Evolutionary conservation across 2,329 filamentous ascomycete genomes (phyloP), one percentile per base, ranked within the genome.

Genomic region (Aspergillus glaucus): DNA sequence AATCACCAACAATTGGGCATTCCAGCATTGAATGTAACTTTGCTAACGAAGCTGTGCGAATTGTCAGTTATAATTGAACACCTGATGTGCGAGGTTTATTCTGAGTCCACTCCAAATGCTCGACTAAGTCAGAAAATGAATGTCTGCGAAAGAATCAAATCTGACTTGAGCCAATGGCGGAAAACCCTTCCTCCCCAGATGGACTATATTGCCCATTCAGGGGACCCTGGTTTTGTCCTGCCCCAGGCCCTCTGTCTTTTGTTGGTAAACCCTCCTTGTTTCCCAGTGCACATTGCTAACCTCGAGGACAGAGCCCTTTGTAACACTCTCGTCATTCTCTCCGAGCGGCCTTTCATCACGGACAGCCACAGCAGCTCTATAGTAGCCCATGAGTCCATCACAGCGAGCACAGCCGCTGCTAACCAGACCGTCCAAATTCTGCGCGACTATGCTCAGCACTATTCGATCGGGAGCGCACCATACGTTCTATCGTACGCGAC

Each of bases 401-500:
- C 62, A 58, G 44, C 60, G 53, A 60, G 70, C 59, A 60, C 66
- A 54, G 14, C 52, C 55, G 52, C 69, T 54, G 64, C 68, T 15
- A 62, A 63, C 10, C 61, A 63, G 44, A 69, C 71, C 34, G 63
- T 69, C 15, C 62, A 68, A 50, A 61, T 69, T 8, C 56, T 67
- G 1, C 48, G 50, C 12, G 58, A 62, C 15, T 75, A 73, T 45
- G 63, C 66, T 17, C 61, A 64, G n/a, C 62, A 65, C 0, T 73
- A 74, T 39, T 70, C 67, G 2, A 60, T 75, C 3, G 66, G 66
- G 0, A 64, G 66, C 1, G 72, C 70, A 0, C 72, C 71, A 1
- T 74, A 73, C 54, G 58, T 74, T 10, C 72, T 81, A 2, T 77
- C 75, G 0, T 81, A 81, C 53, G 76, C 79, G 0, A 79, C 75